These are phyloP conservation scores for Panellus pusillus DNA, from an alignment of 768 basidiomycete species.

Conservation along the genomic window DNA sequence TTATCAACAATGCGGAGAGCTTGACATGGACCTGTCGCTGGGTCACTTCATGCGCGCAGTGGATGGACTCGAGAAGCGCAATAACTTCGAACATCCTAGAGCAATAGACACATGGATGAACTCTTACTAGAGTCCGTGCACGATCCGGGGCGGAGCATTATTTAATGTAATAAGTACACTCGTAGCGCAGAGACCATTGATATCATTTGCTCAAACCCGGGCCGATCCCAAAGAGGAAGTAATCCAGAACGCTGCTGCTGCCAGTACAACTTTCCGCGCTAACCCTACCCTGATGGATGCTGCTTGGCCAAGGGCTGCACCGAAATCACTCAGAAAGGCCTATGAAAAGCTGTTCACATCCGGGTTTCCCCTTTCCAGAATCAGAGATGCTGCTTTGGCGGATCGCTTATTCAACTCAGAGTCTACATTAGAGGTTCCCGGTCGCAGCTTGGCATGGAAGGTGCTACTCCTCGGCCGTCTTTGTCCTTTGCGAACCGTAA, in stretches of 20 bases:
- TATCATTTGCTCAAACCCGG: too few species aligned
- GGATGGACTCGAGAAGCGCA: neutral
- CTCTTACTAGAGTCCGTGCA: too few species aligned
- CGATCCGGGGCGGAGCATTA: too few species aligned
- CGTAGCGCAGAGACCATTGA: too few species aligned
- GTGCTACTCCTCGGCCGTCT: slow-evolving; percentile 34
- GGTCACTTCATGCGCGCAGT: slow-evolving; percentile 12
- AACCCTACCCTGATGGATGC: slow-evolving; percentile 2
- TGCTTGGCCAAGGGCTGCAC: slow-evolving; percentile 7
- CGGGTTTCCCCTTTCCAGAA: slow-evolving; percentile 55
- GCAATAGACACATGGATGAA: slow-evolving; percentile 2
- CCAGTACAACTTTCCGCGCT: neutral
- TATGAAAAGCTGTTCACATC: slow-evolving; percentile 52
- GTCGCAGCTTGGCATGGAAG: slow-evolving; percentile 89
- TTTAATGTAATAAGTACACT: too few species aligned
- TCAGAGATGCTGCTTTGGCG: slow-evolving; percentile 65
- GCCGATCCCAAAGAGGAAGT: too few species aligned
- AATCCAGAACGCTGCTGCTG: too few species aligned
- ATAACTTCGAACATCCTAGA: neutral
- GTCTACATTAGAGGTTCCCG: slow-evolving; percentile 50
- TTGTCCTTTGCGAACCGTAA: slow-evolving; percentile 6
- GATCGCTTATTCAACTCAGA: slow-evolving; percentile 55
- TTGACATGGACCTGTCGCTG: slow-evolving; percentile 17
- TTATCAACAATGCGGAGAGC: slow-evolving; percentile 17
- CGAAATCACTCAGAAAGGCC: slow-evolving; percentile 33